Conservation (phyloP, 179 eudicot genomes). For the Patellifolia procumbens region DNA sequence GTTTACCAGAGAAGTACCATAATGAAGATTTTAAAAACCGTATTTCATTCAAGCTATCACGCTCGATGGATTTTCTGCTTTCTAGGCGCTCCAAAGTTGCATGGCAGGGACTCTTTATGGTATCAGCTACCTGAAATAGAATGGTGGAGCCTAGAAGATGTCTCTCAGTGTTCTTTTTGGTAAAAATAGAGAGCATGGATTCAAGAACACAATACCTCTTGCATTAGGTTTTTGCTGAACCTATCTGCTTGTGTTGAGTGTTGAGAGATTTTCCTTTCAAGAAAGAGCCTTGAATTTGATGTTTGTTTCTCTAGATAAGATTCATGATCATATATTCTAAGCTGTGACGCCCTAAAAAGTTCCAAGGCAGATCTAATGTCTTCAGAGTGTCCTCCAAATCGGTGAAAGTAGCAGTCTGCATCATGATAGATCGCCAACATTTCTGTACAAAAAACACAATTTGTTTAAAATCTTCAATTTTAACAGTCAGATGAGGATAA, state of each 20-base stretch:
- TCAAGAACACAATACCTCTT: slow-evolving; percentile 45
- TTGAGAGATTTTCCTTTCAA: slow-evolving; percentile 39
- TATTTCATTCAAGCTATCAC: slow-evolving; percentile 36
- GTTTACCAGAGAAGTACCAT: slow-evolving; percentile 35
- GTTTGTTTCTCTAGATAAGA: slow-evolving; percentile 44
- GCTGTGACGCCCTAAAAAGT: slow-evolving; percentile 61
- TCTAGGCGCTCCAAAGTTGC: slow-evolving; percentile 53
- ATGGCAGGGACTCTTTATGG: slow-evolving; percentile 57
- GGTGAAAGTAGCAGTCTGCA: slow-evolving; percentile 38
- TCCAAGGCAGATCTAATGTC: slow-evolving; percentile 53
- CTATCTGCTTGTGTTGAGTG: slow-evolving; percentile 33
- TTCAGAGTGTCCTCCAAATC: slow-evolving; percentile 45
- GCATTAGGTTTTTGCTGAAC: slow-evolving; percentile 28
- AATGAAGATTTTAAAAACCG: slow-evolving; percentile 56
- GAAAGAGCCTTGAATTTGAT: slow-evolving; percentile 44
- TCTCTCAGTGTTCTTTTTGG: neutral
- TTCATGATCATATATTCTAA: slow-evolving; percentile 53
- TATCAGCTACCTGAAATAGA: slow-evolving; percentile 54
- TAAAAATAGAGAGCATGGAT: neutral
- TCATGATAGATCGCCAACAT: slow-evolving; percentile 35
- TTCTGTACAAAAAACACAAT: slow-evolving; percentile 37
- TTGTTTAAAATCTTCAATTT: too few relatives aligned
- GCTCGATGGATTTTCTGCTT: slow-evolving; percentile 53
- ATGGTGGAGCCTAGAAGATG: neutral
- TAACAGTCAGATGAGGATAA: neutral